phyloP scores from a whole-genome alignment of 73 alveolate species.

The Breviolum minutum region DNA sequence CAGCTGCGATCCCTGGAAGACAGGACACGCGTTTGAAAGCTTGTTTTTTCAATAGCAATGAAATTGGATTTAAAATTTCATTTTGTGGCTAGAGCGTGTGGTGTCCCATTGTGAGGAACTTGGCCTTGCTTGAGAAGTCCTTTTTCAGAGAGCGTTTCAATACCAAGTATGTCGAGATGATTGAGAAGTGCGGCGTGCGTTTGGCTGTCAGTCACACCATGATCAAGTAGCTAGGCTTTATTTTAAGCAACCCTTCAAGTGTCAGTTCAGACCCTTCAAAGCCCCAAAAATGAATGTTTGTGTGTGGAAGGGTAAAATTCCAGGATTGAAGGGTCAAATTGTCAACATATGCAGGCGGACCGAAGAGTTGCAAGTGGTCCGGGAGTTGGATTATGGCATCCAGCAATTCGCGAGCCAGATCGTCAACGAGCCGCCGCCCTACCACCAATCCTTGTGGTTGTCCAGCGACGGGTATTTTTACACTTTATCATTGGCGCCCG shows the following conservation, averaged over 20 bases:
- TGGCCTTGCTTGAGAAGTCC: neutral
- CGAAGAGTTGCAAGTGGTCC: neutral
- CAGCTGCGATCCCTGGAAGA: conserved; percentile 5
- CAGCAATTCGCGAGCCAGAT: neutral
- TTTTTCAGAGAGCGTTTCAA: conserved; percentile 26
- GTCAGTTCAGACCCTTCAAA: neutral
- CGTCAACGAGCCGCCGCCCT: neutral
- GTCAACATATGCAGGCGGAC: neutral
- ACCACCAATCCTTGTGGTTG: neutral
- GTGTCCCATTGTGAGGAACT: neutral
- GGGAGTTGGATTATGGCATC: neutral
- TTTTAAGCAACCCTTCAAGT: neutral
- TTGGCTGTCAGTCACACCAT: neutral
- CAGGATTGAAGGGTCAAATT: neutral
- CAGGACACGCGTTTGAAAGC: neutral
- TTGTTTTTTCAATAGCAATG: no score
- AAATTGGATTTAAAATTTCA: neutral
- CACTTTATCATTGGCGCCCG: neutral
- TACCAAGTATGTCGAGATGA: neutral
- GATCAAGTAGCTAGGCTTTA: neutral
- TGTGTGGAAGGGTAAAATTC: neutral
- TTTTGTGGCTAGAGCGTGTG: no score
- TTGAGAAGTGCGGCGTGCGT: neutral
- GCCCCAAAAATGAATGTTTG: neutral
- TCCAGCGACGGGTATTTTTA: conserved; percentile 7